These are phyloP conservation scores for Trichoderma sp. DNA, from an alignment of 2,329 filamentous ascomycete species.

Conservation along the genomic window DNA sequence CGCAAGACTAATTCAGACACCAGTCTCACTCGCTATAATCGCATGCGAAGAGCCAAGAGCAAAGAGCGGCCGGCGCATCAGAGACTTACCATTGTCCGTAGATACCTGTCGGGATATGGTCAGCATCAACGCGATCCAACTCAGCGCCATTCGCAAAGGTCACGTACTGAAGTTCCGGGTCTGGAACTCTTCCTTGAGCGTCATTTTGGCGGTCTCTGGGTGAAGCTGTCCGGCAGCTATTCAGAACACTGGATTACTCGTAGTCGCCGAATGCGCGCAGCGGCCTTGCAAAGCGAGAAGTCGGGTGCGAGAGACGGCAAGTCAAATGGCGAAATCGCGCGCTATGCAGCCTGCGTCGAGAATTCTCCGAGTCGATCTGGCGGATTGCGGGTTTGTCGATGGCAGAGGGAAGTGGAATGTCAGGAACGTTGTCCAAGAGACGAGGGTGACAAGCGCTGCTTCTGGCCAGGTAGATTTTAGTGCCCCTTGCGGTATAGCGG, in stretches of 20 bases:
- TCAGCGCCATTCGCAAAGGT: not conserved
- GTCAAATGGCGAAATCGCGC: not conserved
- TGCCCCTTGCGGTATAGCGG: conserved; percentile 20
- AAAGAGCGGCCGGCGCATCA: conserved; percentile 5
- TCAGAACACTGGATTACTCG: conserved; percentile 3
- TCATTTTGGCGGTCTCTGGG: conserved; percentile 55
- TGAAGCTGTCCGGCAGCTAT: conserved; percentile 26
- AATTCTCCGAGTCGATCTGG: not conserved
- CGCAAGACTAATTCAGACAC: not conserved
- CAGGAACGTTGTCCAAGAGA: conserved; percentile 23
- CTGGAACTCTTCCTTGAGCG: conserved; percentile 70
- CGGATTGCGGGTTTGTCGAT: conserved; percentile 3
- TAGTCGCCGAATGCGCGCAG: conserved; percentile 25
- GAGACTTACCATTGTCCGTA: conserved; percentile 72
- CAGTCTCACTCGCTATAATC: not conserved
- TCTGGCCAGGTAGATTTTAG: conserved; percentile 22
- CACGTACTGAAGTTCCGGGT: conserved; percentile 73
- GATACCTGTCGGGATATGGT: conserved; percentile 56
- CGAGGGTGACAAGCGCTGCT: conserved; percentile 18
- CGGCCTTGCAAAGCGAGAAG: not conserved
- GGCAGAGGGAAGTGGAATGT: conserved; percentile 22
- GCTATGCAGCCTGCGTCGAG: not conserved
- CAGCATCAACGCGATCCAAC: conserved; percentile 33
- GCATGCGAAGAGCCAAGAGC: not conserved
- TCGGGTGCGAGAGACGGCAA: not conserved